phyloP scores from a whole-genome alignment of 139 green algal species.

The Microglena sp. region DNA sequence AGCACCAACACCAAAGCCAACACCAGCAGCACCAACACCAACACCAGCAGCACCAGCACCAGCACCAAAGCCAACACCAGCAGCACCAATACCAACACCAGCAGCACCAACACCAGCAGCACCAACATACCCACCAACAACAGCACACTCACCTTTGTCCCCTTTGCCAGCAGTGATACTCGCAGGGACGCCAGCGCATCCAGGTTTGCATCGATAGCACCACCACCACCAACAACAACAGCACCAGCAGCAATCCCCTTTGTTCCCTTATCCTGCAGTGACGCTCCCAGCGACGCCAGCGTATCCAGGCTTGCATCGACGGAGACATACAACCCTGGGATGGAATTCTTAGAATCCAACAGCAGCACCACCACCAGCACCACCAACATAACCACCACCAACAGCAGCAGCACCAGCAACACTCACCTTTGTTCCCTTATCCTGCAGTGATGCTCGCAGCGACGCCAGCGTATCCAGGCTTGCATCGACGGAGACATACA shows the following conservation, averaged over 20 bases:
- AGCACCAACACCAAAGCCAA: too few species aligned
- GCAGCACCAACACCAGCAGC: too few species aligned
- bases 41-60: too few species aligned
- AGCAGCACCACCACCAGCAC: too few species aligned
- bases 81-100: too few species aligned
- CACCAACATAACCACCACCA: too few species aligned
- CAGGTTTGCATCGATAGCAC: slow-evolving; percentile 61
- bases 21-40: too few species aligned
- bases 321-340: slow-evolving; percentile 63
- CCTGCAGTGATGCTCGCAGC: slow-evolving; percentile 52
- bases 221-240: too few species aligned
- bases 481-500: slow-evolving; percentile 60
- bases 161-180: slow-evolving; percentile 40
- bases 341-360: slow-evolving; percentile 77
- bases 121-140: too few species aligned
- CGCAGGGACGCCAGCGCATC: slow-evolving; percentile 47
- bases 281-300: slow-evolving; percentile 39
- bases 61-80: too few species aligned
- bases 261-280: slow-evolving; percentile 39
- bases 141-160: slow-evolving; percentile 27
- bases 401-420: too few species aligned
- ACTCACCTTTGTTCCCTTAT: slow-evolving; percentile 28
- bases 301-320: slow-evolving; percentile 56
- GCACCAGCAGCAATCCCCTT: too few species aligned
- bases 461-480: slow-evolving; percentile 44